Base-by-base conservation (phyloP, 257 asterid genomes). In the Avicennia marina region DNA sequence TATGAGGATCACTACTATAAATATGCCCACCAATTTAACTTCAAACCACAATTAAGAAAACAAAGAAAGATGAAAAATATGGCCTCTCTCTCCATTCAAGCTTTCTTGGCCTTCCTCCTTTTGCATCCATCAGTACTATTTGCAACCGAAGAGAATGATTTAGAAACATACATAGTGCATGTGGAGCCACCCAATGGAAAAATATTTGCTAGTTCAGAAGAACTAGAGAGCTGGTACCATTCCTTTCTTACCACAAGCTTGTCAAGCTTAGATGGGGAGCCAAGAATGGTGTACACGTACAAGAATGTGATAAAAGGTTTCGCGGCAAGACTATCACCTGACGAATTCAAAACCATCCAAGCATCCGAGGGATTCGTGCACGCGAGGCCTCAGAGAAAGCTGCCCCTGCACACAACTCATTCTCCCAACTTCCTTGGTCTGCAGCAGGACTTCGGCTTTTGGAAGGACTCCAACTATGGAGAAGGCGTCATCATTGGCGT, bases 401-500 rank as follows among this genome's bases (percentile, higher is more conserved):
- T 64, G 56, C n/a, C 33, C 67, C 8, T 31, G 34, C 66, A 34
- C 32, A 73, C 79, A 40, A 73, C 79, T 3, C 75, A 68, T 42
- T 26, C 72, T 27, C 79, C 79, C 27, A 55, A n/a, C n/a, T n/a
- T n/a, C n/a, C n/a, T n/a, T n/a, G n/a, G n/a, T n/a, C n/a, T n/a
- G n/a, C n/a, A n/a, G n/a, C n/a, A n/a, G n/a, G n/a, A n/a, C n/a
- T n/a, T n/a, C n/a, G n/a, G n/a, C n/a, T n/a, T n/a, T n/a, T n/a
- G n/a, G n/a, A n/a, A n/a, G n/a, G n/a, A n/a, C n/a, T n/a, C n/a
- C n/a, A n/a, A n/a, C n/a, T n/a, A n/a, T n/a, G n/a, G n/a, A n/a
- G n/a, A n/a, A n/a, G n/a, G n/a, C n/a, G n/a, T n/a, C n/a, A n/a
- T n/a, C n/a, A n/a, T n/a, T n/a, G n/a, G n/a, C n/a, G n/a, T n/a